Evolutionary conservation across 345 rosid genomes (phyloP).

Genomic region (Nasturtium officinale): DNA sequence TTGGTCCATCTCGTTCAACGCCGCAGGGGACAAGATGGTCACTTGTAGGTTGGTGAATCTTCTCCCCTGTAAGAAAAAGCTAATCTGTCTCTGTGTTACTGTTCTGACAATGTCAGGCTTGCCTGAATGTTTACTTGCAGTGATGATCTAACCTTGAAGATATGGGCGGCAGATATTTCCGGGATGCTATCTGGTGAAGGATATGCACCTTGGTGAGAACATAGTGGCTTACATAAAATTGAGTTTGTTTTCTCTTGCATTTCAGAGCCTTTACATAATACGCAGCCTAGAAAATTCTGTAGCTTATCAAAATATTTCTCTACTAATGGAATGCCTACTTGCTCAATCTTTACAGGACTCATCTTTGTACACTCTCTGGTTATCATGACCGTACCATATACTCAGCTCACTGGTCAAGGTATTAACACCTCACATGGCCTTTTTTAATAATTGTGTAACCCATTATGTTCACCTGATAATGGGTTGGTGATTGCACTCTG

Average conservation of each 20-base stretch:
- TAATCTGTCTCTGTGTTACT: conserved; percentile 16
- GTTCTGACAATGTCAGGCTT: conserved; percentile 27
- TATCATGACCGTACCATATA: conserved; percentile 93
- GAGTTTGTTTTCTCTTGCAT: conserved; percentile 24
- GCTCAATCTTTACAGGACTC: conserved; percentile 62
- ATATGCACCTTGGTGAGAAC: conserved; percentile 78
- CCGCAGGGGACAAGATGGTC: conserved; percentile 85
- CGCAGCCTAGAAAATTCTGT: neutral
- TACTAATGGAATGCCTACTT: conserved; percentile 19
- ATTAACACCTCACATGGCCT: neutral
- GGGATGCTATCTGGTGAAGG: conserved; percentile 67
- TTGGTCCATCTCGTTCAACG: conserved; percentile 83
- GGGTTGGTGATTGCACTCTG: neutral
- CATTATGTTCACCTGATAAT: neutral
- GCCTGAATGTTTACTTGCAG: conserved; percentile 57
- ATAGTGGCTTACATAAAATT: conserved; percentile 18
- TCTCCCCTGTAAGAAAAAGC: neutral
- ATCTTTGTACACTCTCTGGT: conserved; percentile 80
- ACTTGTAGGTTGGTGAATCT: conserved; percentile 71
- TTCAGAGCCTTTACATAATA: neutral
- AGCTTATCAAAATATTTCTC: neutral
- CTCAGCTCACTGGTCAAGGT: conserved; percentile 99
- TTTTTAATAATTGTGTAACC: too few species aligned
- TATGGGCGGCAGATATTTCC: conserved; percentile 70
- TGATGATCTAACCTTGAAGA: conserved; percentile 92